Base-by-base conservation (phyloP, 2,329 filamentous ascomycete genomes). In the Nemania bipapillata region DNA sequence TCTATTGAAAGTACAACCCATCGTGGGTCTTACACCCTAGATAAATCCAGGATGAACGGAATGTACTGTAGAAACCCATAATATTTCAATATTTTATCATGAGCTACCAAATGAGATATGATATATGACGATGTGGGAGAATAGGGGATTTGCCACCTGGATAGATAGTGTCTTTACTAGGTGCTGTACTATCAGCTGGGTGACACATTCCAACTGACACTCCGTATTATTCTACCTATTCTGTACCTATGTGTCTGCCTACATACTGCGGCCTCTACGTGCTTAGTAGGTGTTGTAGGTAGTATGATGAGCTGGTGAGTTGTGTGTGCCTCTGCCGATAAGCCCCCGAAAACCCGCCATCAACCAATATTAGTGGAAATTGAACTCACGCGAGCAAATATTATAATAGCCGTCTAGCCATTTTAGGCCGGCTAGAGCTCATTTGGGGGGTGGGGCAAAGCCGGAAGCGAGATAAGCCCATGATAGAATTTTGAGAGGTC, bases 391-490 rank as follows among this genome's bases (percentile, higher is more conserved):
- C 42, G 26, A 55, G 55, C 15, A 50, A 35, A 53, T 65, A 61
- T 55, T 0, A 24, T 20, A 22, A 17, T 6, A 20, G 0, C 11
- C 59, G 7, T 42, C 68, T 70, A 68, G 55, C 69, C n/a, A 30
- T 4, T 30, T 47, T 55, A 5, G 59, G 63, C 45, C 17, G 40
- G n/a, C 40, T 60, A 64, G 30, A 62, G 9, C 50, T 26, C 7
- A 24, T 57, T 49, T 30, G 20, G 24, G 56, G 58, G 42, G 65
- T 61, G 66, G 66, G 64, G 62, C 35, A 37, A 26, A 47, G 24
- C 50, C 60, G 22, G 62, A 69, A 70, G 63, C 66, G 63, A 70
- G 58, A 64, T 68, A 63, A 56, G 37, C 32, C 47, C 22, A n/a
- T 32, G 53, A 52, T 42, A 22, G 47, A 59, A 35, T 66, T 60